These are phyloP conservation scores for Leccinum uliginosum DNA, from an alignment of 768 basidiomycete species.

Conservation along the genomic window DNA sequence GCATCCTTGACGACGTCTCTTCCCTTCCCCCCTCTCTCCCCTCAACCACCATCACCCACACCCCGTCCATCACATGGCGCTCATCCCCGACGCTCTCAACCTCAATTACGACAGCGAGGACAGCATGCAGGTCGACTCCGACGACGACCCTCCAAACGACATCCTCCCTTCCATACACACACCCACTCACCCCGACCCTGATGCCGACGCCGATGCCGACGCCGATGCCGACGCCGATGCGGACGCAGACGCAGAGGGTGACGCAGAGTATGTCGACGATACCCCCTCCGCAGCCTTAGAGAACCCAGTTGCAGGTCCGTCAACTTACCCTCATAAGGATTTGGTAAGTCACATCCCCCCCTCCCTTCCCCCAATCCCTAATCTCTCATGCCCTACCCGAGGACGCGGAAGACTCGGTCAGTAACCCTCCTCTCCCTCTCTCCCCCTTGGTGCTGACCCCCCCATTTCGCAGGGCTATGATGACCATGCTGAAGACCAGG, in stretches of 20 bases:
- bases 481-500: constrained; percentile 45
- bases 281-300: constrained; percentile 34
- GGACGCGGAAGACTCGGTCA: constrained; percentile 32
- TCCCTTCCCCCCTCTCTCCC: constrained; percentile 31
- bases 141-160: constrained; percentile 33
- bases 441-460: constrained; percentile 16
- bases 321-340: constrained; percentile 48
- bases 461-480: constrained; percentile 58
- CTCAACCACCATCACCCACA: constrained; percentile 32
- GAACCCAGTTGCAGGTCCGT: constrained; percentile 36
- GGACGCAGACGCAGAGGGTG: constrained; percentile 39
- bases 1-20: constrained; percentile 39
- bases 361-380: background rate
- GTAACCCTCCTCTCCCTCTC: constrained; percentile 11
- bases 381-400: constrained; percentile 5
- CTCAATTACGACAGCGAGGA: constrained; percentile 50
- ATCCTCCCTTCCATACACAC: constrained; percentile 15
- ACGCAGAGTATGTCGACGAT: constrained; percentile 39
- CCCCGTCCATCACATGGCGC: constrained; percentile 31
- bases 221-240: constrained; percentile 58
- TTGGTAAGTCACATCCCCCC: constrained; percentile 47
- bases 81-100: constrained; percentile 42
- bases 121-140: constrained; percentile 72
- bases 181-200: constrained; percentile 20
- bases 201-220: constrained; percentile 44